A percentile compares a stretch with the other conserved stretches of the same genome.
phyloP scores from a whole-genome alignment of 192 early-diverging fungal species.

The Linnemannia elongata region DNA sequence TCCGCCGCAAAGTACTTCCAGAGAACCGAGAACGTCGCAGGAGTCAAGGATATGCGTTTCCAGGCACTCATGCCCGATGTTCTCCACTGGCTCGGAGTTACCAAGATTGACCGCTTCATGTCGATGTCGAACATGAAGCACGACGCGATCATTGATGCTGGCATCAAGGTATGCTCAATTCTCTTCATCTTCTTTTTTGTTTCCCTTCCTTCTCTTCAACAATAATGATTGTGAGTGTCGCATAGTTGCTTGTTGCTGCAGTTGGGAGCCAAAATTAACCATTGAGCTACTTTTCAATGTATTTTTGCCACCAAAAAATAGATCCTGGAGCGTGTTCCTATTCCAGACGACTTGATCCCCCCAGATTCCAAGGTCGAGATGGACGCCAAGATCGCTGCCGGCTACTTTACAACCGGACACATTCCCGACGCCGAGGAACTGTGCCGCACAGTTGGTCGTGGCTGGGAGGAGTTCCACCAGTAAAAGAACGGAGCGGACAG shows the following conservation, averaged over 20 bases:
- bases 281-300: conserved; percentile 26
- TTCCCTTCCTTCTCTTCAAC: background rate
- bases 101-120: conserved; percentile 94
- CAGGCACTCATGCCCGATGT: conserved; percentile 98
- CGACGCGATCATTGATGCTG: conserved; percentile 90
- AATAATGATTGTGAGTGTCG: background rate
- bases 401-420: conserved; percentile 87
- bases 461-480: conserved; percentile 78
- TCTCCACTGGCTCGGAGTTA: conserved; percentile 95
- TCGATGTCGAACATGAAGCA: conserved; percentile 81
- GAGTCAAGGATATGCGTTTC: conserved; percentile 90
- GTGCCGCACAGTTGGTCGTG: conserved; percentile 81
- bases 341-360: conserved; percentile 91
- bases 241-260: background rate
- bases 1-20: conserved; percentile 92
- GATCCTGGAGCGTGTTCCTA: conserved; percentile 89
- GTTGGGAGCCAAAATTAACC: background rate
- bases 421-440: conserved; percentile 72
- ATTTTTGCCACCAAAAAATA: conserved; percentile 55
- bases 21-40: conserved; percentile 69
- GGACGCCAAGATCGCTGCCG: conserved; percentile 96
- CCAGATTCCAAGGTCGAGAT: conserved; percentile 95
- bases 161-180: conserved; percentile 55
- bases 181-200: background rate
- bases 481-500: background rate